phyloP scores from a whole-genome alignment of 768 basidiomycete species.

The Crassisporium funariophilum region DNA sequence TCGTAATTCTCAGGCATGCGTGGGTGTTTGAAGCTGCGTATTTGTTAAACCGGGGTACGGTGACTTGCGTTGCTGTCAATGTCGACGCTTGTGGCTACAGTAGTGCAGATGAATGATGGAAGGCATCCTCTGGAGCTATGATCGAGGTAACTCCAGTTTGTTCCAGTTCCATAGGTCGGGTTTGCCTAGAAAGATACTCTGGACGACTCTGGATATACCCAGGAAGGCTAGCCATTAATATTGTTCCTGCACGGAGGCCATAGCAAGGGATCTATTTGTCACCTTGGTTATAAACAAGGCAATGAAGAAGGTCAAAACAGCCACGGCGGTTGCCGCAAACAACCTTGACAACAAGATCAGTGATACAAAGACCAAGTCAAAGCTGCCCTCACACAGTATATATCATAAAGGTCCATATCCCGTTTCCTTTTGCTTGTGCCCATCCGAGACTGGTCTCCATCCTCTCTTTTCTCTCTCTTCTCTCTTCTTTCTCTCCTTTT shows the following conservation, averaged over 20 bases:
- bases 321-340: conserved; percentile 24
- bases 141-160: too few species aligned
- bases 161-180: too few species aligned
- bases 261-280: conserved; percentile 15
- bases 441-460: conserved; percentile 49
- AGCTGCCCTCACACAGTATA: conserved; percentile 21
- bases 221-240: conserved; percentile 3
- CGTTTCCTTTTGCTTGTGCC: conserved; percentile 28
- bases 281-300: conserved; percentile 23
- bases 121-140: conserved; percentile 1
- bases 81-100: conserved; percentile 14
- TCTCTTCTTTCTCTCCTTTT: conserved; percentile 19
- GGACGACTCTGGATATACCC: conserved; percentile 18
- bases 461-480: conserved; percentile 27
- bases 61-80: too few species aligned
- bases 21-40: background rate
- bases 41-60: too few species aligned
- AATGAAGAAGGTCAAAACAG: conserved; percentile 6
- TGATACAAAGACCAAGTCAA: conserved; percentile 22
- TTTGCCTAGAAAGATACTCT: conserved; percentile 10
- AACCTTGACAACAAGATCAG: conserved; percentile 37
- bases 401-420: conserved; percentile 24
- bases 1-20: too few species aligned
- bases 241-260: conserved; percentile 1
- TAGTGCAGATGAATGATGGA: conserved; percentile 11